Base-by-base conservation (phyloP, 768 basidiomycete genomes). In the Boletus coccyginus region DNA sequence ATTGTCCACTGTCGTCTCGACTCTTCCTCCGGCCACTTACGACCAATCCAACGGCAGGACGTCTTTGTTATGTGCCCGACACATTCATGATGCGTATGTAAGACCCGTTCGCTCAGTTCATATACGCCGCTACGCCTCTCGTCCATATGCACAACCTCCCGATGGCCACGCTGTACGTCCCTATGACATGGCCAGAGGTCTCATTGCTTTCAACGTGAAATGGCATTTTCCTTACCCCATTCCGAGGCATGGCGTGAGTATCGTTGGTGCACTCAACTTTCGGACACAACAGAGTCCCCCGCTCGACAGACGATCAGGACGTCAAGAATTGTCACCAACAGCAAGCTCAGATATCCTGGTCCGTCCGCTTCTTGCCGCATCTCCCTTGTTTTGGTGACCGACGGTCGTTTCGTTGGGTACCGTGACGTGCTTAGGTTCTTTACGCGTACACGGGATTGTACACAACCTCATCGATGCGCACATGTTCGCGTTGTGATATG, bases 141-240 rank as follows among this genome's bases (percentile, higher is more conserved):
- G 79, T 84, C 5, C 68, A 77, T 31, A 77, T 95, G 16, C 98
- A 92, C 70, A 78, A n/a, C 60, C 81, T 98, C 36, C 86, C 92
- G 2, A 72, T 84, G 29, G 73, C 81, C 0, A 88, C 87, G 45
- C 62, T 97, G 55, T 92, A 96, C 63, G 80, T 99, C 6, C 98
- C 70, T 88, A 86, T 71, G 95, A 98, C 66, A 68, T 78, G 21
- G 74, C 76, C 7, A 95, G 96, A 1, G 86, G 85, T 2, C 73
- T 90, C 14, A 96, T 98, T 52, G 97, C 94, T 2, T 98, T 99
- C 78, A 99, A 98, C 69, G 78, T 94, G 29, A 84, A 84, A 46
- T 93, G 90, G 88, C 56, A 78, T 98, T 17, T 98, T 93, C 72
- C 72, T 97, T 56, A 98, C 97, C 68, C 21, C 95, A 87, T 69